Evolutionary conservation across 2,329 filamentous ascomycete genomes (phyloP).

Genomic region (Pseudocercospora vitis): DNA sequence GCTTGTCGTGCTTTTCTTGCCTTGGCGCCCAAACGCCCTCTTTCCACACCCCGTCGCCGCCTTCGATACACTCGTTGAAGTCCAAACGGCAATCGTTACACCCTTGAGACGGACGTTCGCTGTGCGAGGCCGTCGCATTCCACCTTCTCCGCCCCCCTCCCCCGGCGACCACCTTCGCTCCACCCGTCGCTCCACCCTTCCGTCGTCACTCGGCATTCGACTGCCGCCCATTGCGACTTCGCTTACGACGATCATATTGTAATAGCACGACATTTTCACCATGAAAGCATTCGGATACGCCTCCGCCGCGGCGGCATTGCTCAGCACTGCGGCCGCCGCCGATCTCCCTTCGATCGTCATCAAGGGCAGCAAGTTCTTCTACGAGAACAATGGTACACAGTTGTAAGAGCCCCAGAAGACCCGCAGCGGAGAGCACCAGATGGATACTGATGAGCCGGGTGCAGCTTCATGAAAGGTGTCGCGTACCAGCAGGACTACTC

Average conservation of each 20-base stretch:
- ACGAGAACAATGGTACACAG: slow-evolving; percentile 73
- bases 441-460: slow-evolving; percentile 3
- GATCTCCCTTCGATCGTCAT: slow-evolving; percentile 62
- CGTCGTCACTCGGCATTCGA: neutral
- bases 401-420: slow-evolving; percentile 58
- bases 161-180: slow-evolving; percentile 11
- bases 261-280: slow-evolving; percentile 11
- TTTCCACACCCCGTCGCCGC: slow-evolving; percentile 9
- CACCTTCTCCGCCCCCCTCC: too few relatives aligned
- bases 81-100: slow-evolving; percentile 6
- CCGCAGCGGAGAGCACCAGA: neutral
- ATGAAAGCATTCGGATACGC: slow-evolving; percentile 58
- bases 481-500: slow-evolving; percentile 82
- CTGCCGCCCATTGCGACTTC: slow-evolving; percentile 6
- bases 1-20: slow-evolving; percentile 23
- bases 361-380: slow-evolving; percentile 90
- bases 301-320: slow-evolving; percentile 51
- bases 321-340: slow-evolving; percentile 52
- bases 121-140: slow-evolving; percentile 19
- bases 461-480: slow-evolving; percentile 80
- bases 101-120: slow-evolving; percentile 7
- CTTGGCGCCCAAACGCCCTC: slow-evolving; percentile 20
- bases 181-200: neutral
- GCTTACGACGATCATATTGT: slow-evolving; percentile 7
- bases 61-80: slow-evolving; percentile 17